Percentiles rank a stretch among this genome's conserved stretches.
Conservation (phyloP, 306 rosid genomes). For the barrel medic (Medicago truncatula) region MtrunA17r5.0-ANR NC_053042.1:7896001-7896500, state of each 20-base stretch:
- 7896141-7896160: slow-evolving; percentile 22
- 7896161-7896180: slow-evolving; percentile 52
- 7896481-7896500: no score
- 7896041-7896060: neutral
- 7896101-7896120: neutral
- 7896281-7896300: neutral
- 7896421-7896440: no score
- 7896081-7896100: neutral
- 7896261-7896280: neutral
- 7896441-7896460: no score
- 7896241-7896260: slow-evolving; percentile 42
- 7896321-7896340: no score
- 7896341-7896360: no score
- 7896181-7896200: slow-evolving; percentile 58
- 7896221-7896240: slow-evolving; percentile 33
- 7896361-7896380: no score
- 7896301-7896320: neutral
- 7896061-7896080: neutral
- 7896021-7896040: neutral
- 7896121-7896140: neutral
- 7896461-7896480: no score
- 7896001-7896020: neutral
- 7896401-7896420: no score
- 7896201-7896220: slow-evolving; percentile 60
- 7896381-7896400: no score